Percentiles rank a stretch among this genome's conserved stretches.
Evolutionary conservation across 2,329 filamentous ascomycete genomes (phyloP).

Genomic region (Claviceps maximensis): DNA sequence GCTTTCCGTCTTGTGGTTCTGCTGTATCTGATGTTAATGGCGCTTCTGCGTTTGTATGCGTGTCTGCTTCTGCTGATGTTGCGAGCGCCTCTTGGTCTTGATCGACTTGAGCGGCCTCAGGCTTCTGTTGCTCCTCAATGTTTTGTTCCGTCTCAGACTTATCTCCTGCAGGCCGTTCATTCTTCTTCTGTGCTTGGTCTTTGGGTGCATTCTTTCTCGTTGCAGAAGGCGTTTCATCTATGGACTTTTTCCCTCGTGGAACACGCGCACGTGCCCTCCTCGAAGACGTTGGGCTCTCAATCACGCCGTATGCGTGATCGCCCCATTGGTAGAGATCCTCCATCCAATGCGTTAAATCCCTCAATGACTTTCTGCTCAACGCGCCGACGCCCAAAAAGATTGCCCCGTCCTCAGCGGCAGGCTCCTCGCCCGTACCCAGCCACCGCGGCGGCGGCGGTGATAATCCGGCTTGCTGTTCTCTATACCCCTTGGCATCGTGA

Average conservation of each 20-base stretch:
- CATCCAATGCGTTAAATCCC: slow-evolving; percentile 71
- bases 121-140: not conserved
- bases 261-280: slow-evolving; percentile 32
- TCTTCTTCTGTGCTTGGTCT: not conserved
- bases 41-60: not conserved
- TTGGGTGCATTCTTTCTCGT: not conserved
- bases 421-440: slow-evolving; percentile 59
- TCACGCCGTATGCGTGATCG: slow-evolving; percentile 70
- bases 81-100: not conserved
- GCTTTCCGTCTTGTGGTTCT: slow-evolving; percentile 22
- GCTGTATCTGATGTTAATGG: not conserved
- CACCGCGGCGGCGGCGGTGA: slow-evolving; percentile 30
- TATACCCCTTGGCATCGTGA: slow-evolving; percentile 11
- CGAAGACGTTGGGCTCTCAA: slow-evolving; percentile 60
- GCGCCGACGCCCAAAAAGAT: slow-evolving; percentile 74
- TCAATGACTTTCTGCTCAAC: slow-evolving; percentile 56
- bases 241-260: slow-evolving; percentile 15
- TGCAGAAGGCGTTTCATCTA: not conserved
- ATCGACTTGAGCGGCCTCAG: not conserved
- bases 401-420: slow-evolving; percentile 63
- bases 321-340: slow-evolving; percentile 79
- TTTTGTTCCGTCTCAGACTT: not conserved
- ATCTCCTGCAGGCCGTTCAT: not conserved
- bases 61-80: not conserved
- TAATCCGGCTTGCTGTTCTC: slow-evolving; percentile 8